Evolutionary conservation across 2,329 filamentous ascomycete species (phyloP), one percentile per base, ranked within the genome.

Genomic region (Monilinia aucupariae): DNA sequence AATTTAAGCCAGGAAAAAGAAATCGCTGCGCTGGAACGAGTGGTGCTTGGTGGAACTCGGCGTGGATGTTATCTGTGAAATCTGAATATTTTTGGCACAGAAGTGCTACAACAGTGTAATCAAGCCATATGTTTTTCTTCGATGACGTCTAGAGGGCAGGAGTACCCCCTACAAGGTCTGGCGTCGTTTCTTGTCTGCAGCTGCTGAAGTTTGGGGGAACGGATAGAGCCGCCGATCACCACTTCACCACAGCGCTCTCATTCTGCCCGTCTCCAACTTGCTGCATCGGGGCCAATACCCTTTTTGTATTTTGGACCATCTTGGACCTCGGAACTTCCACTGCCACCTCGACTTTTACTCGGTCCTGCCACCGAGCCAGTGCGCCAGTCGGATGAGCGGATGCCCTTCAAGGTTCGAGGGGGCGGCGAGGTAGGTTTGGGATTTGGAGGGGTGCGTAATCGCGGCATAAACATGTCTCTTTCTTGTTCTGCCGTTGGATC

Each of bases 401-500:
- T 56, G 3, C 27, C 45, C 8, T 56, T 12, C 1, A 56, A 12
- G 7, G 41, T 56, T 10, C 53, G 53, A 27, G 22, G 25, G 1
- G 39, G 27, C 6, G 39, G 27, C 17, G 53, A n/a, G 20, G 10
- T 3, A 8, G 41, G 17, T 22, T 32, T 20, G 12, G 17, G 17
- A 34, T 32, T n/a, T n/a, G 17, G 49, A 51, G 27, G 27, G 17
- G 27, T 22, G 5, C 53, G 39, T 32, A 39, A 15, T 17, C 53
- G 39, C n/a, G 41, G 20, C 53, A 56, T 34, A 7, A 56, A 62
- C 53, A 63, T 39, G 37, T 59, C 55, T 22, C 25, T 50, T 20
- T 22, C 55, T 30, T 50, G 47, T 12, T 32, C 27, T 8, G 58
- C n/a, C 8, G 39, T 43, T 6, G 63, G 56, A 61, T 66, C 63